Conservation (phyloP, 2,329 filamentous ascomycete species). For the Coniochaeta sp. region DNA sequence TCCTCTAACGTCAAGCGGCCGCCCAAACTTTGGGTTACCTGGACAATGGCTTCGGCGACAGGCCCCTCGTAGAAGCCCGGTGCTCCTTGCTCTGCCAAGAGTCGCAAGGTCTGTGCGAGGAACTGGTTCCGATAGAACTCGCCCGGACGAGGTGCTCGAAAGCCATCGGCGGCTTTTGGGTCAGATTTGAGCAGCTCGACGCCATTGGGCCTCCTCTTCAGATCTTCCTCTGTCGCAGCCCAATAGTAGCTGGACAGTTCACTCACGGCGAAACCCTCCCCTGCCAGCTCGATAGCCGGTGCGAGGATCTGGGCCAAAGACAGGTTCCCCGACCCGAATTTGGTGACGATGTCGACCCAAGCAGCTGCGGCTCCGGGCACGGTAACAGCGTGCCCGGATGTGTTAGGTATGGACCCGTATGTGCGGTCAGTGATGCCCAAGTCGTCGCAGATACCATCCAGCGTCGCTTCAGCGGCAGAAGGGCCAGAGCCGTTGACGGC, state of each 20-base stretch:
- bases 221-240: conserved; percentile 13
- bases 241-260: conserved; percentile 59
- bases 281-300: conserved; percentile 76
- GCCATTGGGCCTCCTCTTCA: conserved; percentile 11
- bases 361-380: conserved; percentile 55
- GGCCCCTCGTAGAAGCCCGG: conserved; percentile 81
- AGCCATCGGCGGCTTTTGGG: conserved; percentile 54
- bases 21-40: conserved; percentile 65
- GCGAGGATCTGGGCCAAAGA: conserved; percentile 65
- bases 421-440: conserved; percentile 56
- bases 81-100: conserved; percentile 71
- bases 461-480: conserved; percentile 59
- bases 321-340: conserved; percentile 79
- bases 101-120: conserved; percentile 70
- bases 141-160: conserved; percentile 65
- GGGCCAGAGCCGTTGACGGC: conserved; percentile 90
- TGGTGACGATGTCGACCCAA: conserved; percentile 83
- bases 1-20: conserved; percentile 74
- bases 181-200: conserved; percentile 75
- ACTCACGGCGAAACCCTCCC: conserved; percentile 80
- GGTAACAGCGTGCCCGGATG: conserved; percentile 71
- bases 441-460: conserved; percentile 62
- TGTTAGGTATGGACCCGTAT: conserved; percentile 57
- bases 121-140: conserved; percentile 81
- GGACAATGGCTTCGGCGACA: conserved; percentile 72